These are phyloP conservation scores for Cynanchum wilfordii DNA, from an alignment of 257 asterid species.

Conservation along the genomic window DNA sequence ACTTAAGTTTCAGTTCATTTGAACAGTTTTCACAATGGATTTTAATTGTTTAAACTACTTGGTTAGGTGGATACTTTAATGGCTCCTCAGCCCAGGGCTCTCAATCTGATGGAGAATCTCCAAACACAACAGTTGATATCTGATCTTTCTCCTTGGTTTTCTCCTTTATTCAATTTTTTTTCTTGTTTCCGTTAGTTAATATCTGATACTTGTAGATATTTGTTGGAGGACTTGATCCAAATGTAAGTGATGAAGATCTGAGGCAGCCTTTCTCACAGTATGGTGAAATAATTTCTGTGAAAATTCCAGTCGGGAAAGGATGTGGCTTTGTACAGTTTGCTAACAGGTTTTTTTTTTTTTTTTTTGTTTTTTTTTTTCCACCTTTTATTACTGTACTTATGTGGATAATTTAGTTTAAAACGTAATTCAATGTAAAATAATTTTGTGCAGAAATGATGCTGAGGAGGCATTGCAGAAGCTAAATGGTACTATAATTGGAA, in stretches of 20 bases:
- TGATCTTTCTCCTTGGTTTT: slow-evolving; percentile 21
- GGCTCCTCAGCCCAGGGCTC: slow-evolving; percentile 64
- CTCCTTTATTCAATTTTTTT: not conserved
- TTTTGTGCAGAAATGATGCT: slow-evolving; percentile 38
- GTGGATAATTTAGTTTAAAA: not conserved
- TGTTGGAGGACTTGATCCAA: slow-evolving; percentile 94
- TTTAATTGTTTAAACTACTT: slow-evolving; percentile 21
- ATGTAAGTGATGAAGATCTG: slow-evolving; percentile 76
- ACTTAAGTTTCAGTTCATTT: not conserved
- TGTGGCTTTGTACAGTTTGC: slow-evolving; percentile 94
- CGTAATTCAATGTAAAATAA: not conserved
- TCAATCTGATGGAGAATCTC: slow-evolving; percentile 74
- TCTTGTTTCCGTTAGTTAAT: slow-evolving; percentile 24
- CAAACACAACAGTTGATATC: slow-evolving; percentile 79
- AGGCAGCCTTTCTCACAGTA: slow-evolving; percentile 74
- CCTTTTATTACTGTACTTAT: no score
- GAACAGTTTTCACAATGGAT: not conserved
- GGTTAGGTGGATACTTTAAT: slow-evolving; percentile 67
- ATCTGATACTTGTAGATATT: slow-evolving; percentile 49
- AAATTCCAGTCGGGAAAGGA: slow-evolving; percentile 87
- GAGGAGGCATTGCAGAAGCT: slow-evolving; percentile 48
- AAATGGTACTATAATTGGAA: slow-evolving; percentile 37
- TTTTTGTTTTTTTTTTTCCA: not conserved
- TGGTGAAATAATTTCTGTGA: slow-evolving; percentile 79
- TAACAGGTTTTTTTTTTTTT: slow-evolving; percentile 45